Conservation (phyloP, 2,329 filamentous ascomycete genomes). For the Cladosporium halotolerans region DNA sequence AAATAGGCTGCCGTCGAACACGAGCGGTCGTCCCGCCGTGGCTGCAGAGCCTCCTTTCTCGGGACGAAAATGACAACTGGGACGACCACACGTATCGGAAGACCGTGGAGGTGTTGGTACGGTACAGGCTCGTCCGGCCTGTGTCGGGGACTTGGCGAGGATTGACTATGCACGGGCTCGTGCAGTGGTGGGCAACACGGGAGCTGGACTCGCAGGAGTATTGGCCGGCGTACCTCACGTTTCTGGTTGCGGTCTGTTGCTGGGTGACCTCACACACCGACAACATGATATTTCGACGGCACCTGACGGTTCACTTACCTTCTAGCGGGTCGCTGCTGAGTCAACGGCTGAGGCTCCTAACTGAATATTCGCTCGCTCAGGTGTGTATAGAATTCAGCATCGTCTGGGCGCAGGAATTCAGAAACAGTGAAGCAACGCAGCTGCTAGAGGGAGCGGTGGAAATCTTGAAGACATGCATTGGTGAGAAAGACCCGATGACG, state of each 20-base stretch:
- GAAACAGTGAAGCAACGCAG: neutral
- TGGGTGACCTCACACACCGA: neutral
- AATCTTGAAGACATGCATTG: neutral
- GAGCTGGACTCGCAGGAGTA: neutral
- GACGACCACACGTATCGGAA: neutral
- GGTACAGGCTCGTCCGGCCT: neutral
- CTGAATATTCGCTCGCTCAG: neutral
- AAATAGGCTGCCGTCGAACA: neutral
- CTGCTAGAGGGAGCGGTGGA: neutral
- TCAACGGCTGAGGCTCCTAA: neutral
- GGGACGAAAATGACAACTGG: neutral
- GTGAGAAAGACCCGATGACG: neutral
- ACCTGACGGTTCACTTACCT: neutral
- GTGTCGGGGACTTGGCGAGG: neutral
- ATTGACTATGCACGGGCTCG: conserved; percentile 1
- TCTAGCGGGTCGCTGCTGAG: neutral
- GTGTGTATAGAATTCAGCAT: neutral
- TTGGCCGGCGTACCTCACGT: neutral
- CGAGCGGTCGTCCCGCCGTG: neutral
- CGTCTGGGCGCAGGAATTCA: neutral
- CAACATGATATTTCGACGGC: neutral
- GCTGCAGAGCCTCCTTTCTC: neutral
- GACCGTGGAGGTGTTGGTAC: neutral
- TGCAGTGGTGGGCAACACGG: neutral
- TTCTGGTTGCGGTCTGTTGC: neutral